Evolutionary conservation across 2,329 filamentous ascomycete species (phyloP).

Genomic region (Cordyceps cicadae): DNA sequence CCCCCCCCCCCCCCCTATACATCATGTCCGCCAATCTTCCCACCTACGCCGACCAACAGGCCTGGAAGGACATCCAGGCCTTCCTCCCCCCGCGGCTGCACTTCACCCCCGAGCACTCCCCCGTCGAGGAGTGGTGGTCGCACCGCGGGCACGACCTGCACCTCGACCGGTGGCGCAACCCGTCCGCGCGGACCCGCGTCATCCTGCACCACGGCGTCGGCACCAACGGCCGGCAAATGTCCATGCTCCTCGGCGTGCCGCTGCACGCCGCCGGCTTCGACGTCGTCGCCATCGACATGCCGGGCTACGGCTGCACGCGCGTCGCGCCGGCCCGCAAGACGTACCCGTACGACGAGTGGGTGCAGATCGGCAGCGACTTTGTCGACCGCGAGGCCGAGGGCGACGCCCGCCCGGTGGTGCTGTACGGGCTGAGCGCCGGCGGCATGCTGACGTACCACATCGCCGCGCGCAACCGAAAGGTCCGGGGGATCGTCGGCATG

Average conservation of each 20-base stretch:
- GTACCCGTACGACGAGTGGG: slow-evolving; percentile 1
- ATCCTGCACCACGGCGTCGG: slow-evolving; percentile 5
- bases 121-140: background rate
- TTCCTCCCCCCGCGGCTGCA: background rate
- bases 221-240: slow-evolving; percentile 4
- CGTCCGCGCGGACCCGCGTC: background rate
- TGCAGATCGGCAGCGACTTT: slow-evolving; percentile 1
- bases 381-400: background rate
- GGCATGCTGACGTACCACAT: slow-evolving; percentile 2
- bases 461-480: background rate
- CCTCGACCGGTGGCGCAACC: slow-evolving; percentile 5
- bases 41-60: slow-evolving; percentile 2
- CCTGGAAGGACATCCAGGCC: background rate
- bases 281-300: background rate
- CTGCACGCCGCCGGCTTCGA: background rate
- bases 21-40: background rate
- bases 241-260: background rate
- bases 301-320: background rate
- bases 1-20: background rate
- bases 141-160: background rate
- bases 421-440: background rate
- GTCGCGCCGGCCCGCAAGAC: background rate
- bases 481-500: background rate
- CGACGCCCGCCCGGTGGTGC: background rate
- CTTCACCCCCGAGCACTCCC: background rate